These are phyloP conservation scores for Talaromyces piceae DNA, from an alignment of 2,329 filamentous ascomycete species.

Conservation along the genomic window DNA sequence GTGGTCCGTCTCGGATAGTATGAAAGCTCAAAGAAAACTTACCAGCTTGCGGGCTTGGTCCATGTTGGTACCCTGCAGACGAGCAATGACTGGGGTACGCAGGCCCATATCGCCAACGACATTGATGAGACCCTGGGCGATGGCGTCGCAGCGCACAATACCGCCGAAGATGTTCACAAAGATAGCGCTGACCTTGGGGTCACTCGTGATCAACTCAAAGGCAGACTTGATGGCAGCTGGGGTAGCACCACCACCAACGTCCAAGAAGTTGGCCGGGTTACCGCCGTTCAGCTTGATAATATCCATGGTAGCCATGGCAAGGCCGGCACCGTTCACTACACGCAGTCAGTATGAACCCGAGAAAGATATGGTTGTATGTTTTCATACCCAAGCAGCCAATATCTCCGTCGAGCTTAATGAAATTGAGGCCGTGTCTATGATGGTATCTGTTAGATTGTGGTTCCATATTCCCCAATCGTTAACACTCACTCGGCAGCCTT, in stretches of 20 bases:
- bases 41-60: conserved; percentile 78
- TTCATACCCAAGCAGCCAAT: conserved; percentile 79
- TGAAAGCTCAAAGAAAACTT: conserved; percentile 30
- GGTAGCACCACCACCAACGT: conserved; percentile 95
- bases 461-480: not conserved
- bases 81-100: conserved; percentile 91
- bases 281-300: conserved; percentile 99
- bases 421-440: conserved; percentile 69
- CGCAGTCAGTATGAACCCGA: conserved; percentile 8
- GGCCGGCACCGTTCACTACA: conserved; percentile 87
- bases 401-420: conserved; percentile 99
- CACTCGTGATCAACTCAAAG: conserved; percentile 97
- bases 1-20: no score
- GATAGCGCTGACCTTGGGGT: conserved; percentile 96
- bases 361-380: no score
- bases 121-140: conserved; percentile 90
- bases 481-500: conserved; percentile 72
- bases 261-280: conserved; percentile 93
- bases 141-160: conserved; percentile 96
- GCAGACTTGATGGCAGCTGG: conserved; percentile 94
- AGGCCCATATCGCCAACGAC: conserved; percentile 93
- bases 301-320: conserved; percentile 99
- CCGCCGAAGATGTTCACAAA: conserved; percentile 99
- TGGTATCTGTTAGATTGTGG: not conserved
- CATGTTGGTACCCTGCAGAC: conserved; percentile 98